A percentile compares a stretch with the other conserved stretches of the same genome.
phyloP scores from a whole-genome alignment of 371 early-diverging fungal genomes.

The Mortierella sp. region DNA sequence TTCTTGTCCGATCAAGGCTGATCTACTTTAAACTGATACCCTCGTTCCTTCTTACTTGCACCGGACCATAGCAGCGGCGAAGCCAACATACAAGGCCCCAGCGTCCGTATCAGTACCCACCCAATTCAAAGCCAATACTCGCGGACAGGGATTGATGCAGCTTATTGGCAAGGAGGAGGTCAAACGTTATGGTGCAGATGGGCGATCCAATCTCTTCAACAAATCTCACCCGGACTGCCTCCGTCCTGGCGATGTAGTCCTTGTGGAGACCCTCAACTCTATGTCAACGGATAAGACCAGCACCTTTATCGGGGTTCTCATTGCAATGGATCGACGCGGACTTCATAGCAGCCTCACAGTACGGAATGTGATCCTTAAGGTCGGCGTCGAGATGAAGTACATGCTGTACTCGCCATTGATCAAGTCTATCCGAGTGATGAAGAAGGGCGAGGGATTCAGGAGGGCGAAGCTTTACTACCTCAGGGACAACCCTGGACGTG shows the following conservation, averaged over 20 bases:
- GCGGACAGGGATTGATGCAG: slow-evolving; percentile 77
- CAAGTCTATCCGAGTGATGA: slow-evolving; percentile 78
- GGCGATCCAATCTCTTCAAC: slow-evolving; percentile 68
- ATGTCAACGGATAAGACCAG: slow-evolving; percentile 73
- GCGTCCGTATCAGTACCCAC: slow-evolving; percentile 45
- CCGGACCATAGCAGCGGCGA: slow-evolving; percentile 18
- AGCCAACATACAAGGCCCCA: slow-evolving; percentile 51
- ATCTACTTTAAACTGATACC: neutral
- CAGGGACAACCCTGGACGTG: slow-evolving; percentile 82
- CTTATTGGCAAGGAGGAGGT: slow-evolving; percentile 69
- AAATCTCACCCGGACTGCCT: slow-evolving; percentile 65
- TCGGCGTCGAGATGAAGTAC: slow-evolving; percentile 86
- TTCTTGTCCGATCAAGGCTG: slow-evolving; percentile 6
- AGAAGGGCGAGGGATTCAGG: slow-evolving; percentile 72
- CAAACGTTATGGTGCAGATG: slow-evolving; percentile 68
- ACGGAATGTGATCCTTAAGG: slow-evolving; percentile 82
- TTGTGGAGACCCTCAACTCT: slow-evolving; percentile 78
- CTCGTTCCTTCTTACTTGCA: too few relatives aligned
- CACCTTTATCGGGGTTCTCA: slow-evolving; percentile 81
- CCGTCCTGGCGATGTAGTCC: slow-evolving; percentile 75
- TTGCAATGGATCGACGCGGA: slow-evolving; percentile 84
- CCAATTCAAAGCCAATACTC: slow-evolving; percentile 58
- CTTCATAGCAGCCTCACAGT: slow-evolving; percentile 82
- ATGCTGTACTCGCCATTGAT: slow-evolving; percentile 86
- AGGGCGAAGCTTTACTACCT: slow-evolving; percentile 85